Conservation (phyloP, 164 flowering plant species). For the Paratinospora sagittata region DNA sequence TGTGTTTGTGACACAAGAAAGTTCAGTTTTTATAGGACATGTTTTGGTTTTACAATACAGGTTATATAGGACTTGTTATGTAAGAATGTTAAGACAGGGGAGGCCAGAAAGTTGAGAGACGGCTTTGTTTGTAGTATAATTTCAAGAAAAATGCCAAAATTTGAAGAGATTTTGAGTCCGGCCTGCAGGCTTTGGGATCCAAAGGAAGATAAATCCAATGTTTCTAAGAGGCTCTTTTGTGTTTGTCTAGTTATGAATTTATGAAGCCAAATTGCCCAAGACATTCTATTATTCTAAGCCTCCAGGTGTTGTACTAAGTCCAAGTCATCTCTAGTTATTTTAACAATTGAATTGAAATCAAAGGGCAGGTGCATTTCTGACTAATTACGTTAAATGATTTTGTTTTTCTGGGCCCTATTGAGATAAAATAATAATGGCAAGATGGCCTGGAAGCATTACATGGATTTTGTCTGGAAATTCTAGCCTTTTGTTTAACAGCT, state of each 20-base stretch:
- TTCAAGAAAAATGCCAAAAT: not conserved
- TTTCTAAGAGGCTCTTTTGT: constrained; percentile 3
- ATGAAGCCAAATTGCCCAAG: not conserved
- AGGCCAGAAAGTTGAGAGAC: not conserved
- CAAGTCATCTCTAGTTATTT: not conserved
- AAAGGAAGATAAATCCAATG: constrained; percentile 5
- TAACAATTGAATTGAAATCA: not conserved
- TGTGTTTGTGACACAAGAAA: not conserved
- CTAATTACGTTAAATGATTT: not conserved
- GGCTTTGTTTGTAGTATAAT: not conserved
- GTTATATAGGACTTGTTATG: not conserved
- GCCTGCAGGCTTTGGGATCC: constrained; percentile 4
- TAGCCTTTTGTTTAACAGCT: not conserved
- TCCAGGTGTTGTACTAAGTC: not conserved
- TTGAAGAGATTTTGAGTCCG: constrained; percentile 1
- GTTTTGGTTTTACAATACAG: not conserved
- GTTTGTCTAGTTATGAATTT: not conserved
- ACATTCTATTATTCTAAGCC: not conserved
- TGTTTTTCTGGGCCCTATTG: not conserved
- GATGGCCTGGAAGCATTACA: not conserved
- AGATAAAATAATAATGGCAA: not conserved
- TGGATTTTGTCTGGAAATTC: not conserved
- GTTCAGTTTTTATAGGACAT: not conserved
- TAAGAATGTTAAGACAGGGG: not conserved
- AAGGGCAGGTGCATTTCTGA: not conserved